Conservation (phyloP, 2,329 filamentous ascomycete genomes). For the Verticillium nonalfalfae region DNA sequence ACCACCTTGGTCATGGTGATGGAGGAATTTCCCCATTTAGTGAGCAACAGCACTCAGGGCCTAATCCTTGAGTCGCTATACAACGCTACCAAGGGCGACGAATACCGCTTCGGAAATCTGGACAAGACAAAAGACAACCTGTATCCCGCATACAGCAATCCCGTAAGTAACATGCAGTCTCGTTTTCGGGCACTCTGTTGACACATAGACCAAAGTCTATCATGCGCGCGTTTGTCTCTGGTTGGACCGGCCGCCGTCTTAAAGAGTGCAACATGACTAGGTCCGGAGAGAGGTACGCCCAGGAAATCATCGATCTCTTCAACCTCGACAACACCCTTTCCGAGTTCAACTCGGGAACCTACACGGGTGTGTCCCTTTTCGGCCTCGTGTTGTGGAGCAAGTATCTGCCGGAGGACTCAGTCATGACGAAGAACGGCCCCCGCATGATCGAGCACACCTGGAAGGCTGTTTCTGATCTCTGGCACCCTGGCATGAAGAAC, state of each 20-base stretch:
- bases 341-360: slow-evolving; percentile 58
- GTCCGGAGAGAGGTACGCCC: slow-evolving; percentile 48
- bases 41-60: slow-evolving; percentile 24
- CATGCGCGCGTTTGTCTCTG: slow-evolving; percentile 56
- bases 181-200: neutral
- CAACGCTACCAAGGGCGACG: slow-evolving; percentile 51
- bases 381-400: slow-evolving; percentile 54
- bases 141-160: slow-evolving; percentile 57
- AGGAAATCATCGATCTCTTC: slow-evolving; percentile 51
- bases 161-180: slow-evolving; percentile 19
- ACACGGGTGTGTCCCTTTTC: slow-evolving; percentile 55
- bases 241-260: slow-evolving; percentile 49
- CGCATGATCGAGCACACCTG: slow-evolving; percentile 48
- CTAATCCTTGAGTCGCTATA: slow-evolving; percentile 47
- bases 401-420: slow-evolving; percentile 46
- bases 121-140: slow-evolving; percentile 54
- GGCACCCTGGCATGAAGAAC: slow-evolving; percentile 53
- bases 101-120: slow-evolving; percentile 54
- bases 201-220: slow-evolving; percentile 25
- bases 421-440: slow-evolving; percentile 45
- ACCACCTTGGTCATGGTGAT: slow-evolving; percentile 51
- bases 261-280: slow-evolving; percentile 53
- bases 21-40: slow-evolving; percentile 49
- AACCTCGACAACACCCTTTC: slow-evolving; percentile 48
- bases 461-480: slow-evolving; percentile 42